phyloP scores from a whole-genome alignment of 805 yeast species.

The Diddensiella transvaalensis region DNA sequence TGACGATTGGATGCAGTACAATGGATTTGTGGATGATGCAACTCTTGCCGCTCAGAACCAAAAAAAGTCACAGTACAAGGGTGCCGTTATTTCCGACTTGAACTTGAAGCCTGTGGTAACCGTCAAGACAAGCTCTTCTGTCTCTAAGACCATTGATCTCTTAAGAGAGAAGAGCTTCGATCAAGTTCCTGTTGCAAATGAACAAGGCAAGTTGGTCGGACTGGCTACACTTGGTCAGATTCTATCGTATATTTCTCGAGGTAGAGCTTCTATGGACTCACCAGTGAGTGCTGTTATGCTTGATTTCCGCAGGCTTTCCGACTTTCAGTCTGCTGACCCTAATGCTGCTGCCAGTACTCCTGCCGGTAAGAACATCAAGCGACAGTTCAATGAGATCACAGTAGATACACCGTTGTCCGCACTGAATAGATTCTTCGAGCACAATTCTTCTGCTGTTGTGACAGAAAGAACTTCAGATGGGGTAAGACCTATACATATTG shows the following conservation, averaged over 20 bases:
- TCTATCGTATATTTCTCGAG: constrained; percentile 62
- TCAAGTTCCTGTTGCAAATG: constrained; percentile 72
- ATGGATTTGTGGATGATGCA: constrained; percentile 62
- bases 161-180: constrained; percentile 76
- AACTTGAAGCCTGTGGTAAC: constrained; percentile 78
- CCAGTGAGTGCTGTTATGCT: constrained; percentile 58
- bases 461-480: constrained; percentile 49
- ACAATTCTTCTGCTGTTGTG: constrained; percentile 77
- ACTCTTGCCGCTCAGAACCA: constrained; percentile 39
- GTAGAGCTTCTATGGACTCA: constrained; percentile 52
- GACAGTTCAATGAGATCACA: constrained; percentile 64
- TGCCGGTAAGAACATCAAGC: constrained; percentile 45
- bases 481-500: constrained; percentile 75
- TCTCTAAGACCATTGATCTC: constrained; percentile 62
- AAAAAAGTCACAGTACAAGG: constrained; percentile 40
- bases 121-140: constrained; percentile 56
- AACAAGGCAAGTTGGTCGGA: constrained; percentile 62
- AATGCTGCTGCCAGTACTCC: constrained; percentile 32
- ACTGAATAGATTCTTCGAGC: constrained; percentile 76
- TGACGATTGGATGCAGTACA: constrained; percentile 84
- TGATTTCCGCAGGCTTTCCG: constrained; percentile 67
- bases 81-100: constrained; percentile 63
- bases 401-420: constrained; percentile 61
- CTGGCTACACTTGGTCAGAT: constrained; percentile 71
- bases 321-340: constrained; percentile 50